A percentile compares a stretch with the other conserved stretches of the same genome.
Evolutionary conservation across 73 alveolate genomes (phyloP).

Genomic region (Paramecium octaurelia): DNA sequence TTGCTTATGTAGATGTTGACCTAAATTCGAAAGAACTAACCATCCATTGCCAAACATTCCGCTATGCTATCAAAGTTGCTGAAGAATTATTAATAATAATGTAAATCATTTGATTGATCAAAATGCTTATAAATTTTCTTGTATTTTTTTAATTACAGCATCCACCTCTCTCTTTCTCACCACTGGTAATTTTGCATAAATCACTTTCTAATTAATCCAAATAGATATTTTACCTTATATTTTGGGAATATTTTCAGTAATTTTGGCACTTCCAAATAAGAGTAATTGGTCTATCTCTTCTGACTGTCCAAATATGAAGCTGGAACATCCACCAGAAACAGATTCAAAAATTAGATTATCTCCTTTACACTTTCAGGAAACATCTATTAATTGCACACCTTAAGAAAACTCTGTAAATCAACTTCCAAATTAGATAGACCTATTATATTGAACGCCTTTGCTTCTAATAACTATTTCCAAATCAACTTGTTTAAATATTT

Average conservation of each 20-base stretch:
- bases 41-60: background rate
- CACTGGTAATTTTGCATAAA: background rate
- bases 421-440: conserved; percentile 1
- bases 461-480: background rate
- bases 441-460: background rate
- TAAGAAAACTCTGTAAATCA: background rate
- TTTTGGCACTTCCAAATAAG: background rate
- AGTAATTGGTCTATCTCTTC: background rate
- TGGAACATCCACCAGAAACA: background rate
- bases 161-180: conserved; percentile 41
- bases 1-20: background rate
- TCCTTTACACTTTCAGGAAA: background rate
- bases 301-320: background rate
- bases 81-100: conserved; percentile 5
- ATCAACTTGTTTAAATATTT: background rate
- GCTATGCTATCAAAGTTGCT: background rate
- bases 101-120: background rate
- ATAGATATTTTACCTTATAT: background rate
- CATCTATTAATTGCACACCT: background rate
- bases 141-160: background rate
- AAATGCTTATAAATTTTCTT: background rate
- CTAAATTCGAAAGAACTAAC: background rate
- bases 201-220: background rate
- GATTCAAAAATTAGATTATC: background rate
- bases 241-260: background rate